These are phyloP conservation scores for Oryza punctata DNA, from an alignment of 176 grass and related monocot species.

Conservation along the genomic window DNA sequence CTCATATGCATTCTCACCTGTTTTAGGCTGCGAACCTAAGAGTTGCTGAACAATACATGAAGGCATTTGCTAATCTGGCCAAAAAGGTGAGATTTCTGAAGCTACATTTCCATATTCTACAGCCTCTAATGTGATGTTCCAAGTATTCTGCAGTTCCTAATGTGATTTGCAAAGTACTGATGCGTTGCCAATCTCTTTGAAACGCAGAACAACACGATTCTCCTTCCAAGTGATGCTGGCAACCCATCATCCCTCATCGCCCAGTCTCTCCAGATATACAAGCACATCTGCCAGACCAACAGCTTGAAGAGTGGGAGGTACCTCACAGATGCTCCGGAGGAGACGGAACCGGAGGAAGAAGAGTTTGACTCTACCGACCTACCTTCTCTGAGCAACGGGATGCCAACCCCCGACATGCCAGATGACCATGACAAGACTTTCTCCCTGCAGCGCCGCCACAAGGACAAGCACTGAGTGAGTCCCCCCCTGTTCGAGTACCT, in stretches of 20 bases:
- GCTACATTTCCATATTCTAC: neutral
- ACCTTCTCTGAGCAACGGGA: conserved; percentile 19
- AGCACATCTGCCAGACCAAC: conserved; percentile 44
- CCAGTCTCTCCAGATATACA: conserved; percentile 77
- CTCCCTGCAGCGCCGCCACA: conserved; percentile 17
- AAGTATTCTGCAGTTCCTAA: neutral
- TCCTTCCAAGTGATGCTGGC: conserved; percentile 62
- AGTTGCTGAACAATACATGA: conserved; percentile 89
- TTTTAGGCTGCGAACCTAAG: conserved; percentile 77
- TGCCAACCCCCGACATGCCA: neutral
- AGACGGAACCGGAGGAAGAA: conserved; percentile 9
- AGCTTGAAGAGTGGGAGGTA: neutral
- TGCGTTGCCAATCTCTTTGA: neutral
- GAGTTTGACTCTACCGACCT: neutral
- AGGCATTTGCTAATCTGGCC: conserved; percentile 67
- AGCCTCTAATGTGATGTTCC: conserved; percentile 2
- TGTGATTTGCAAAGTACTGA: conserved; percentile 24
- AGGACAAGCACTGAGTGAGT: conserved; percentile 31
- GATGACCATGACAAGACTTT: conserved; percentile 24
- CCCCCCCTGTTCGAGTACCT: neutral
- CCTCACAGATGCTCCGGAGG: conserved; percentile 21
- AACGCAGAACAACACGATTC: conserved; percentile 67
- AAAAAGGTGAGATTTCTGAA: conserved; percentile 58
- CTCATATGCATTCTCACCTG: conserved; percentile 12
- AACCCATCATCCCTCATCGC: conserved; percentile 73